Base-by-base conservation (phyloP, 176 grass and related monocot species). In the Zoysia pacifica region DNA sequence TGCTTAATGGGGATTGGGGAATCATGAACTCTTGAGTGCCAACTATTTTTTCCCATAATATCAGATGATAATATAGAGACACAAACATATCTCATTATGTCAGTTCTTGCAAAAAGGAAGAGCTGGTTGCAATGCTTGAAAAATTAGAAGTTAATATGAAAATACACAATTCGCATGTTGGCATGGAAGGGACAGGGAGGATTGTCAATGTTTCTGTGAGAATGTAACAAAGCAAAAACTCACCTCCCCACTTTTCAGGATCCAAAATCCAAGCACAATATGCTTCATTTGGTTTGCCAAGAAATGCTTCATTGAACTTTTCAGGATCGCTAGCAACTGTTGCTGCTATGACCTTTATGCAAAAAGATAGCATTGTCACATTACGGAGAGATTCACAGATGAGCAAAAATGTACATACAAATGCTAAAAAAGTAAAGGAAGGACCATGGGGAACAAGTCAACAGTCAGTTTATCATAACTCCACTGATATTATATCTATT, bases 191-290 rank as follows among this genome's bases (percentile, higher is more conserved):
- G 77, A 42, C 14, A 47, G 58, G 56, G 77, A 58, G 2, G 58
- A 74, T 48, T 76, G 80, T 37, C 43, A 71, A 73, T n/a, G 49
- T 39, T 83, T 2, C 3, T 73, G 14, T 56, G 48, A 5, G 37
- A 28, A 8, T 54, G 16, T 81, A 73, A 52, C 76, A 67, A 47
- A 47, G n/a, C 69, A 80, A 67, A 75, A 49, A 82, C 81, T 84
- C 83, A 98, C 96, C 96, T 87, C 96, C 96, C 96, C 96, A 99
- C 73, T 91, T 99, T 60, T 95, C 92, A 84, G 92, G 76, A 55
- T 99, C 83, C 82, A 93, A 75, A 87, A 99, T 99, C 96, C 96
- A 99, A 82, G 86, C 84, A 87, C 96, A 99, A 71, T 95, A 99
- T 0, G 87, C 92, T 82, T 91, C 90, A 86, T 99, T 99, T 56